Percentiles rank a stretch among this genome's conserved stretches.
Evolutionary conservation across 441 rosid genomes (phyloP).

Genomic region (Bruguiera hainesii): DNA sequence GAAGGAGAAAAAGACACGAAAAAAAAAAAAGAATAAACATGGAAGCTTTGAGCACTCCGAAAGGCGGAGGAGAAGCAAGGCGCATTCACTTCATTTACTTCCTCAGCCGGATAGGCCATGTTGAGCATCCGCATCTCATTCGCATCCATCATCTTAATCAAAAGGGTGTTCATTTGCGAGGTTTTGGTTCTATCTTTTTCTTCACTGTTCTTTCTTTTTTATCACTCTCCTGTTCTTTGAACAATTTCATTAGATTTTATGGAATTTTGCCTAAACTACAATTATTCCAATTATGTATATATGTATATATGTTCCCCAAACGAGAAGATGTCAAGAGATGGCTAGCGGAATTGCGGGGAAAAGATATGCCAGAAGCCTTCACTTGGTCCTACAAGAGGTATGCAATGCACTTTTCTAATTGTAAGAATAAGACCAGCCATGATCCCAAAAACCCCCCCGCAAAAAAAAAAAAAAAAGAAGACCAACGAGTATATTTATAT

Average conservation of each 20-base stretch:
- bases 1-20: too few relatives aligned
- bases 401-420: not conserved
- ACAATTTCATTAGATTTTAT: not conserved
- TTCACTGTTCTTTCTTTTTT: not conserved
- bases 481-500: not conserved
- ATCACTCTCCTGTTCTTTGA: not conserved
- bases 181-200: slow-evolving; percentile 17
- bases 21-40: too few relatives aligned
- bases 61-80: slow-evolving; percentile 47
- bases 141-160: slow-evolving; percentile 46
- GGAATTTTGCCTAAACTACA: not conserved
- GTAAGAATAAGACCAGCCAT: too few relatives aligned
- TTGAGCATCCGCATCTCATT: slow-evolving; percentile 74
- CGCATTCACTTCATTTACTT: slow-evolving; percentile 59
- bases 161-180: slow-evolving; percentile 58
- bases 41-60: not conserved
- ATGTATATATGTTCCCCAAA: not conserved
- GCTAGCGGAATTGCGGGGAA: slow-evolving; percentile 66
- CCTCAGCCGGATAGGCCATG: slow-evolving; percentile 44
- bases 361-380: slow-evolving; percentile 59
- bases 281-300: not conserved
- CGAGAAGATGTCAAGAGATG: slow-evolving; percentile 66
- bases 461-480: too few relatives aligned
- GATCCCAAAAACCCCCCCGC: too few relatives aligned
- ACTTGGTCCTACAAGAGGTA: slow-evolving; percentile 83